phyloP scores from a whole-genome alignment of 345 rosid species.

The Nasturtium officinale region DNA sequence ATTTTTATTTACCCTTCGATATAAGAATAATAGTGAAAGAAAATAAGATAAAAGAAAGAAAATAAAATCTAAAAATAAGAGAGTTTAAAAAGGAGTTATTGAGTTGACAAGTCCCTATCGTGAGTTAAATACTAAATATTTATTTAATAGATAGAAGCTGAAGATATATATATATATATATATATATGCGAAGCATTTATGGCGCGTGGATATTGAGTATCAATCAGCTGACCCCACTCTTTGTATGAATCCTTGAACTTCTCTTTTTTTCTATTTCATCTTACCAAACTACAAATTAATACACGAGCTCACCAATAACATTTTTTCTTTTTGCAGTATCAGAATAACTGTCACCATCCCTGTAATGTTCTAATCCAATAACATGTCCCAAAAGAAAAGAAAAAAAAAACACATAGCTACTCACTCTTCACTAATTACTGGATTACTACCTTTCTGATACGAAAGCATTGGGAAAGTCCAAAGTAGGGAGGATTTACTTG shows the following conservation, averaged over 20 bases:
- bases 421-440: background rate
- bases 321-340: background rate
- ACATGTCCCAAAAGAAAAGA: background rate
- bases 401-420: background rate
- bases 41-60: background rate
- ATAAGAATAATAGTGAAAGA: background rate
- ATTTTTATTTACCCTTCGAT: background rate
- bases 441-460: background rate
- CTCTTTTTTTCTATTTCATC: background rate
- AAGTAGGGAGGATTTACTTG: background rate
- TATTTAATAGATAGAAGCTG: conserved; percentile 6
- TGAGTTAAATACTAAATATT: background rate
- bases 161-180: conserved; percentile 8
- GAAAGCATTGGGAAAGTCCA: background rate
- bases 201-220: conserved; percentile 23
- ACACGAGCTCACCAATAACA: background rate
- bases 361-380: background rate
- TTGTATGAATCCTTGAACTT: background rate
- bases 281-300: background rate
- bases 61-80: background rate
- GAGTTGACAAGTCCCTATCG: conserved; percentile 38
- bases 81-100: conserved; percentile 25
- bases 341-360: background rate
- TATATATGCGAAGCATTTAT: conserved; percentile 26
- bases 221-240: conserved; percentile 24